Percentiles rank a stretch among this genome's conserved stretches.
These are phyloP conservation scores for Penicillium sp. DNA, from an alignment of 2,329 filamentous ascomycete genomes.

Conservation along the genomic window DNA sequence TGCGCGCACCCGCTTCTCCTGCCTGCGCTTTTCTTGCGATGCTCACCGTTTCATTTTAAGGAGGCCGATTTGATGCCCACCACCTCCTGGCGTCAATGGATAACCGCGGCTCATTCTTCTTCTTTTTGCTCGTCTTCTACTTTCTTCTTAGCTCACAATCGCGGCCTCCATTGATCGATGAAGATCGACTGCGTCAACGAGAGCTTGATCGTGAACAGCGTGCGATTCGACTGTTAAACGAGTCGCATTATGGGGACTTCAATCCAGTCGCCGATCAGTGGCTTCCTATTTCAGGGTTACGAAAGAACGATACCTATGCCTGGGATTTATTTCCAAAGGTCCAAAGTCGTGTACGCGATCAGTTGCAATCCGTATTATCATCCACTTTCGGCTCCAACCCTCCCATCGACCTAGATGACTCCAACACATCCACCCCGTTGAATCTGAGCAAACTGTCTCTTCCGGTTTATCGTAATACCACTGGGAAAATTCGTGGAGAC, in stretches of 20 bases:
- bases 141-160: constrained; percentile 57
- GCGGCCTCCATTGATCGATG: constrained; percentile 44
- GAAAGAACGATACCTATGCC: constrained; percentile 72
- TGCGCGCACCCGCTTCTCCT: neutral
- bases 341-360: constrained; percentile 66
- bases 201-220: constrained; percentile 56
- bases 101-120: constrained; percentile 53
- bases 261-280: constrained; percentile 50
- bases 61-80: neutral
- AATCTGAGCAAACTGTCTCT: constrained; percentile 48
- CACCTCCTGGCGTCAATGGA: constrained; percentile 44
- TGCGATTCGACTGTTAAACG: constrained; percentile 55
- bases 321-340: constrained; percentile 76
- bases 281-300: constrained; percentile 78
- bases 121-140: constrained; percentile 58
- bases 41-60: constrained; percentile 21
- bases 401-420: constrained; percentile 32
- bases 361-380: constrained; percentile 43
- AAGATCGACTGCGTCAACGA: constrained; percentile 52
- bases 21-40: constrained; percentile 20
- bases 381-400: constrained; percentile 37
- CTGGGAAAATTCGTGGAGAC: constrained; percentile 74
- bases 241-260: constrained; percentile 58
- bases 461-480: constrained; percentile 76
- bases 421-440: constrained; percentile 29